These are phyloP conservation scores for Obba rivulosa DNA, from an alignment of 768 basidiomycete genomes.

Conservation along the genomic window DNA sequence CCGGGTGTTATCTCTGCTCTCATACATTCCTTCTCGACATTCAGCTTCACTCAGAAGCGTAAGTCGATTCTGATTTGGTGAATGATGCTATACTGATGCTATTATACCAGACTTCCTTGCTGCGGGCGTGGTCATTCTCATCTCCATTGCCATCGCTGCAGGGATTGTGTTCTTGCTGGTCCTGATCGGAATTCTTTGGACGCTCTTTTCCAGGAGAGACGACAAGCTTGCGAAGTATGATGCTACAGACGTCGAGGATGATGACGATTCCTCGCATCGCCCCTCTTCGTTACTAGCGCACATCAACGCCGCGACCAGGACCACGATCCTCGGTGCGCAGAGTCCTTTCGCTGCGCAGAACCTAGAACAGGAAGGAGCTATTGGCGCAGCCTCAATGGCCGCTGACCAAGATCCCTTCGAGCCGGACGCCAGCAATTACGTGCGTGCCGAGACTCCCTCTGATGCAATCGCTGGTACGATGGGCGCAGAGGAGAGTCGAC, in stretches of 20 bases:
- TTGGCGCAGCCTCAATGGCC: conserved; percentile 22
- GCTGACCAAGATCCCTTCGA: conserved; percentile 49
- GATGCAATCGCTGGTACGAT: conserved; percentile 62
- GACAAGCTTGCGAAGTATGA: conserved; percentile 66
- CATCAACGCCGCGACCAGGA: conserved; percentile 85
- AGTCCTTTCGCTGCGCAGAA: conserved; percentile 32
- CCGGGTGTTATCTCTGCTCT: conserved; percentile 70
- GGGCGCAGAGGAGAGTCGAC: conserved; percentile 65
- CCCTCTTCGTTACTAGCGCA: conserved; percentile 87
- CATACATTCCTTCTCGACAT: conserved; percentile 76
- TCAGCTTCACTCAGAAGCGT: conserved; percentile 72
- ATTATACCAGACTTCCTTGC: conserved; percentile 70
- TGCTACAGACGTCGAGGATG: conserved; percentile 61
- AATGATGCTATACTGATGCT: conserved; percentile 7
- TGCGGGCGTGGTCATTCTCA: conserved; percentile 89
- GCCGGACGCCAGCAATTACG: conserved; percentile 71
- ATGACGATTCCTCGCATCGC: conserved; percentile 66
- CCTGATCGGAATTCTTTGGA: conserved; percentile 83
- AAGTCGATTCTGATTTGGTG: conserved; percentile 26
- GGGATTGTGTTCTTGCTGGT: conserved; percentile 88
- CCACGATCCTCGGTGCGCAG: conserved; percentile 63
- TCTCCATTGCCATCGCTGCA: conserved; percentile 94
- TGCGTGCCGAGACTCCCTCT: conserved; percentile 77
- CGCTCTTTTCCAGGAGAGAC: conserved; percentile 77
- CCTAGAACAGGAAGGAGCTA: conserved; percentile 50